A percentile compares a stretch with the other conserved stretches of the same genome.
These are phyloP conservation scores for Neofusicoccum cordaticola DNA, from an alignment of 2,329 filamentous ascomycete species.

Conservation along the genomic window DNA sequence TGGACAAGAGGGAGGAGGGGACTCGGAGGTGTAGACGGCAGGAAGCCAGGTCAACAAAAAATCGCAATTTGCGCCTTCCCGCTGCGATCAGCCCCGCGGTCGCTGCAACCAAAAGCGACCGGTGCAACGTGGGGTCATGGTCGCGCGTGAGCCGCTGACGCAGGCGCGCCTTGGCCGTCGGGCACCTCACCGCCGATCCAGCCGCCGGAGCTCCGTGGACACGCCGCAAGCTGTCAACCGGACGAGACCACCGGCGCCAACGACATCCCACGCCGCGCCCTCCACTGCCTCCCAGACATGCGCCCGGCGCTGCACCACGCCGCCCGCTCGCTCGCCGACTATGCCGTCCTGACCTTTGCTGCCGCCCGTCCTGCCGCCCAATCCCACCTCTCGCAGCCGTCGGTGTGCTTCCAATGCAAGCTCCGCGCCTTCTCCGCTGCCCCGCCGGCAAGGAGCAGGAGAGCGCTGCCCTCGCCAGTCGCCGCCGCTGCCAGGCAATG, in stretches of 20 bases:
- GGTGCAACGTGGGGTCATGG: background rate
- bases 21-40: background rate
- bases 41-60: constrained; percentile 1
- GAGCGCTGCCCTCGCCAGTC: background rate
- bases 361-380: background rate
- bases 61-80: background rate
- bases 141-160: background rate
- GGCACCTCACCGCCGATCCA: background rate
- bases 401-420: constrained; percentile 31
- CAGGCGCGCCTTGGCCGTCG: background rate
- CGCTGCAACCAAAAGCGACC: background rate
- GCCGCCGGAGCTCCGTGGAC: background rate
- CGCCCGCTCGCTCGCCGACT: constrained; percentile 31
- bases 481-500: background rate
- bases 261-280: background rate
- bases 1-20: background rate
- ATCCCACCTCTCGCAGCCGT: constrained; percentile 9
- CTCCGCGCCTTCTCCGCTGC: constrained; percentile 25
- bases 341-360: constrained; percentile 19
- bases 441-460: background rate
- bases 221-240: background rate
- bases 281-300: constrained; percentile 24
- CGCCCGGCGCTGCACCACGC: constrained; percentile 41
- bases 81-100: background rate
- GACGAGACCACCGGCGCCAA: background rate